These are phyloP conservation scores for Ilyonectria destructans DNA, from an alignment of 2,329 filamentous ascomycete genomes.

Conservation along the genomic window DNA sequence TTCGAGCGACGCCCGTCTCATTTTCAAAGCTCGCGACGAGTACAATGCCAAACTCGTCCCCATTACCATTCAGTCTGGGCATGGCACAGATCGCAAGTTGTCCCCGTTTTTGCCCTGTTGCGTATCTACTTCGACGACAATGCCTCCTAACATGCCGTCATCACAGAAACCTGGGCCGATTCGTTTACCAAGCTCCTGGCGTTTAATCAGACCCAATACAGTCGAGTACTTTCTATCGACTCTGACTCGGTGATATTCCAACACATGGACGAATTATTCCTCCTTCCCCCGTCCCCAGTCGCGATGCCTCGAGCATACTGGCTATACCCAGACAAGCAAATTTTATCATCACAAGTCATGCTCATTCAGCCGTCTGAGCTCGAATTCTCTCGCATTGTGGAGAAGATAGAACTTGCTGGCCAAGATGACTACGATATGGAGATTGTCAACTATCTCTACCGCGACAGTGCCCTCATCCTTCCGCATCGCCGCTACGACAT, in stretches of 20 bases:
- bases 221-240: slow-evolving; percentile 66
- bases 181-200: slow-evolving; percentile 79
- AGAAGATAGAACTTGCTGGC: slow-evolving; percentile 46
- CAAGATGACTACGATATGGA: slow-evolving; percentile 76
- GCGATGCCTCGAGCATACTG: slow-evolving; percentile 83
- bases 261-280: slow-evolving; percentile 80
- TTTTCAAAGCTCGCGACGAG: slow-evolving; percentile 61
- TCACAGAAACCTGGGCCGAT: slow-evolving; percentile 71
- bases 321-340: slow-evolving; percentile 68
- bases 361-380: slow-evolving; percentile 70
- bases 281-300: slow-evolving; percentile 72
- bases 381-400: slow-evolving; percentile 62
- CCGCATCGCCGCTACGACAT: slow-evolving; percentile 76
- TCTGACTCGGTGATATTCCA: slow-evolving; percentile 77
- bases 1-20: slow-evolving; percentile 52
- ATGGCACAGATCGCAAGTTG: slow-evolving; percentile 56
- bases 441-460: slow-evolving; percentile 75
- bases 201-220: slow-evolving; percentile 77
- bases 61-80: slow-evolving; percentile 57
- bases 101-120: background rate
- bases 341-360: slow-evolving; percentile 73
- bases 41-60: slow-evolving; percentile 63
- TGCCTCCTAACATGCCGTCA: background rate
- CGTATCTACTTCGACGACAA: background rate
- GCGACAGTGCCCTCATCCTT: slow-evolving; percentile 71